Conservation (phyloP, 495 filamentous ascomycete species). For the Ramalina intermedia region DNA sequence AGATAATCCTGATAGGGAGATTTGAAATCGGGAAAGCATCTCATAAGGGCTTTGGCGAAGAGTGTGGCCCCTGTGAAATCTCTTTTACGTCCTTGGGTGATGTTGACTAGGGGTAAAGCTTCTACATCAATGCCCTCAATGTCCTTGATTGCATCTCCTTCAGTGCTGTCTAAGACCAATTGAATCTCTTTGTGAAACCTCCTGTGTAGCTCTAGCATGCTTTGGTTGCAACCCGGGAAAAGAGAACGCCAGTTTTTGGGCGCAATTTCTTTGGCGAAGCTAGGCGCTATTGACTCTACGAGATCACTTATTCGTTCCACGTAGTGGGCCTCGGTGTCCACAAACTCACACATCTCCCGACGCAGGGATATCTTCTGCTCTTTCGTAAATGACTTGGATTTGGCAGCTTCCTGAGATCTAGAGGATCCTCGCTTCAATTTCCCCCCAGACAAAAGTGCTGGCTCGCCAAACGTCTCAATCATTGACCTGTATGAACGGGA, state of each 20-base stretch:
- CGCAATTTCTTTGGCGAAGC: constrained; percentile 51
- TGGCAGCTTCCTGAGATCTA: constrained; percentile 61
- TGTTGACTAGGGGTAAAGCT: constrained; percentile 25
- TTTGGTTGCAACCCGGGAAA: constrained; percentile 65
- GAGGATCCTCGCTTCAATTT: constrained; percentile 79
- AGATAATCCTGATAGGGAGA: constrained; percentile 86
- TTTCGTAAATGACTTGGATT: constrained; percentile 56
- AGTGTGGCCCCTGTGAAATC: constrained; percentile 62
- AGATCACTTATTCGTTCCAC: constrained; percentile 72
- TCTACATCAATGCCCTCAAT: constrained; percentile 26
- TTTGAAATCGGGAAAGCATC: constrained; percentile 84
- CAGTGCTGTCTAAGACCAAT: constrained; percentile 65
- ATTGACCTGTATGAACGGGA: constrained; percentile 63
- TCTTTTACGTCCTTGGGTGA: constrained; percentile 35
- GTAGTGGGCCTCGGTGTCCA: constrained; percentile 90
- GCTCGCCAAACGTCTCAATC: constrained; percentile 63
- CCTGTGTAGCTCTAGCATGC: constrained; percentile 66
- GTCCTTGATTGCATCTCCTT: constrained; percentile 60
- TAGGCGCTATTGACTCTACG: constrained; percentile 56
- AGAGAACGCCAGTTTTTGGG: constrained; percentile 50
- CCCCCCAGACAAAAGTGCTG: constrained; percentile 75
- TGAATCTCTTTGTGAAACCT: constrained; percentile 63
- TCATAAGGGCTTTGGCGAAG: constrained; percentile 63
- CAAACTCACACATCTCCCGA: constrained; percentile 78
- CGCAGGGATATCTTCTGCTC: constrained; percentile 72